Evolutionary conservation across 2,329 filamentous ascomycete species (phyloP).

Genomic region (Aspergillus sp.): DNA sequence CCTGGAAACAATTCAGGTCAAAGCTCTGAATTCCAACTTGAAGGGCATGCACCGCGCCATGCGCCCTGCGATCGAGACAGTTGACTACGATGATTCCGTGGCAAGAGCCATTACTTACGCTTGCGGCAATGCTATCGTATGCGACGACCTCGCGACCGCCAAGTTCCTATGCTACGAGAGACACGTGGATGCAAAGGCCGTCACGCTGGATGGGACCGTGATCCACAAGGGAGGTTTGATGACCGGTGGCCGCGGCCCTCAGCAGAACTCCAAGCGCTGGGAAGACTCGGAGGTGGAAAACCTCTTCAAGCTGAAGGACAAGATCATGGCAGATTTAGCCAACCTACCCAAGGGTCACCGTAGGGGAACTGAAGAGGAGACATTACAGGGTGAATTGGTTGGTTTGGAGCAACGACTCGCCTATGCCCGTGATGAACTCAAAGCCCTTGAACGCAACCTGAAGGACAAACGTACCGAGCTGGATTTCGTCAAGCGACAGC

Average conservation of each 20-base stretch:
- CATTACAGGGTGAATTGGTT: slow-evolving; percentile 73
- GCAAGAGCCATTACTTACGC: slow-evolving; percentile 94
- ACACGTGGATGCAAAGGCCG: slow-evolving; percentile 85
- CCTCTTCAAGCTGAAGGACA: slow-evolving; percentile 72
- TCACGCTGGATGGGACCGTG: slow-evolving; percentile 91
- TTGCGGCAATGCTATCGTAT: slow-evolving; percentile 92
- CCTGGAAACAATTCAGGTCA: slow-evolving; percentile 95
- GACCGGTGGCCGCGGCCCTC: slow-evolving; percentile 86
- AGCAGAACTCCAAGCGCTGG: slow-evolving; percentile 76
- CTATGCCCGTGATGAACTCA: slow-evolving; percentile 72
- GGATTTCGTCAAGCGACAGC: slow-evolving; percentile 68
- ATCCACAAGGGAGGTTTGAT: slow-evolving; percentile 96
- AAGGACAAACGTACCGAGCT: slow-evolving; percentile 81
- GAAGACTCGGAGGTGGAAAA: slow-evolving; percentile 88
- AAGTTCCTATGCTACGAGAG: slow-evolving; percentile 86
- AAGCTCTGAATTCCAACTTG: slow-evolving; percentile 81
- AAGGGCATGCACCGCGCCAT: slow-evolving; percentile 83
- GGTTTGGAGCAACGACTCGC: slow-evolving; percentile 75
- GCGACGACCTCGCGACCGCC: slow-evolving; percentile 80
- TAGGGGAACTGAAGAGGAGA: slow-evolving; percentile 74
- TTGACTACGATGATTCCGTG: slow-evolving; percentile 85
- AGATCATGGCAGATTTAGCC: slow-evolving; percentile 73
- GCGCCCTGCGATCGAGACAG: slow-evolving; percentile 89
- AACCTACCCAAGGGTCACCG: slow-evolving; percentile 77
- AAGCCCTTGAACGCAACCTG: slow-evolving; percentile 77